Base-by-base conservation (phyloP, 352 stramenopile genomes). In the Nannochloropsis limnetica region DNA sequence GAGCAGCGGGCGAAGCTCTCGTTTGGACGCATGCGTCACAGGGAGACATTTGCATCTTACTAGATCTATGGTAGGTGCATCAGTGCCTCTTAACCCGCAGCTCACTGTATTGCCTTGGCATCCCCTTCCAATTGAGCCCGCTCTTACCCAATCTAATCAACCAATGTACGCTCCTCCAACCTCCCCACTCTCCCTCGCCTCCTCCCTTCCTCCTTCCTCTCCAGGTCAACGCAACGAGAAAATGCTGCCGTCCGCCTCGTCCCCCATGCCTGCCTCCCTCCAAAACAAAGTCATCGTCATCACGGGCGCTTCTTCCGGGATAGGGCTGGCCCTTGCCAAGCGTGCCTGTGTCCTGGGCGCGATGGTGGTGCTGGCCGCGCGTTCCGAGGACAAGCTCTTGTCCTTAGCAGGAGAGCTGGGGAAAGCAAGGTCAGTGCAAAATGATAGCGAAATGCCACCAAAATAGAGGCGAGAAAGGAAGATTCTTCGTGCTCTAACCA, bases 241-340 rank as follows among this genome's bases (percentile, higher is more conserved):
- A 14, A 49, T 74, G n/a, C 61, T 29, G 22, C 61, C 61, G n/a
- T 74, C 25, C 22, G 25, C n/a, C 61, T 25, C 61, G 8, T 74
- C 25, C 61, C 61, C 61, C n/a, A 74, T 74, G 61, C 61, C 25
- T 28, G n/a, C 61, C 9, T 74, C 61, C 61, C 61, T 74, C 22
- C 61, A 74, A 74, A 74, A 74, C 25, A 74, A 74, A 74, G 61
- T 74, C n/a, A 74, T 74, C 22, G 61, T 74, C 61, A 74, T 74
- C 61, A 74, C 61, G n/a, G 61, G 61, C 61, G 61, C 61, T 15
- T 74, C 61, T 5, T 74, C 61, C 14, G 61, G 61, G 9, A 74
- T 74, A 14, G 61, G 61, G 14, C 61, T 74, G 61, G 61, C 61
- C 61, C 61, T 74, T n/a, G 61, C 61, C 61, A 74, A 74, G 61